Evolutionary conservation across 2,329 filamentous ascomycete genomes (phyloP), one percentile per base, ranked within the genome.

Genomic region (Hansfordia pulvinata): DNA sequence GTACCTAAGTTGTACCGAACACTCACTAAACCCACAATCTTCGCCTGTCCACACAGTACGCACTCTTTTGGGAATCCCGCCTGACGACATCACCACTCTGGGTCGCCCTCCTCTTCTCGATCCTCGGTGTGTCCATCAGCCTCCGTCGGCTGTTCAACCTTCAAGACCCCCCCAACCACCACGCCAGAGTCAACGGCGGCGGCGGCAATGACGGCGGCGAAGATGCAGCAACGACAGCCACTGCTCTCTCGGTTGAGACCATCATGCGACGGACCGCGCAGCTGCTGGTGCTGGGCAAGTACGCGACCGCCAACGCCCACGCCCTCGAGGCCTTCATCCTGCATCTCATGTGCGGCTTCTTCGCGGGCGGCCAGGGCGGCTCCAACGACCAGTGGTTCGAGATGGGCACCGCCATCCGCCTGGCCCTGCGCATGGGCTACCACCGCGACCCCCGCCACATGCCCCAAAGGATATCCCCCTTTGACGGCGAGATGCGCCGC

Each of bases 401-500:
- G 13, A 42, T 54, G 22, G 55, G 56, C 4, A 38, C 53, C 9
- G 35, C 56, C 6, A 40, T 55, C 19, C 44, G 53, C 5, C 38
- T 58, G 7, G 49, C 54, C 8, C 33, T 59, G 11, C 41, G 52
- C 5, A 54, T 57, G 47, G 56, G 56, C 6, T 58, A 56, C 33
- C 55, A 60, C 31, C 43, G 55, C 20, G 56, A 60, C 32, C 42
- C 52, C 10, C 13, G 10, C n/a, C 13, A 10, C 13, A 10, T 22
- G 6, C 20, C 20, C n/a, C 20, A 11, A 8, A 36, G 37, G 4
- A 46, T 58, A 8, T 45, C 46, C 4, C 34, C 43, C 0, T 55
- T 58, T 27, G 40, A 52, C 3, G 53, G 46, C 14, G 56, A 60
- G 37, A 60, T 60, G 52, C 41, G 56, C 8, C 41, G 56, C 11